Base-by-base conservation (phyloP, 2,329 filamentous ascomycete genomes). In the Arachnomyces sp. region DNA sequence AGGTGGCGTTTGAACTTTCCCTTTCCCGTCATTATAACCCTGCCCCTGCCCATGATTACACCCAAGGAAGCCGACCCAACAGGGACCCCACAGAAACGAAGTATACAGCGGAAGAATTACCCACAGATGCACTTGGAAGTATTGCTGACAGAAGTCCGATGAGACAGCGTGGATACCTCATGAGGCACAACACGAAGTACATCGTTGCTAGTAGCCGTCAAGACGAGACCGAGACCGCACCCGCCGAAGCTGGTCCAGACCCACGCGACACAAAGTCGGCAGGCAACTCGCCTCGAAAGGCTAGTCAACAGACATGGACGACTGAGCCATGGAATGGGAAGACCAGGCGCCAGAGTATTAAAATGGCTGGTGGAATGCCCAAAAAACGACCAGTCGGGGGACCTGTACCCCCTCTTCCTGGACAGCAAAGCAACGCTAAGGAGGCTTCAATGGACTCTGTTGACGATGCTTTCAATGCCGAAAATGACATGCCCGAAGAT, bases 151-250 rank as follows among this genome's bases (percentile, higher is more conserved):
- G 69, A 55, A 73, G 63, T 57, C 55, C 67, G 53, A 71, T 64
- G 51, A 73, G 73, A 79, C 84, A 95, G 89, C 89, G 93, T 70
- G 92, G 92, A 42, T 98, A 98, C 58, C 74, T 96, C 34, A 98
- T 96, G 90, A 81, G 92, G 55, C 90, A 98, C 55, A 98, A 96
- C 65, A 96, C 90, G 3, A 96, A 96, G 64, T 77, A 98, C 39
- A 87, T 98, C 37, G 80, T 94, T 36, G 92, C 92, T n/a, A 94
- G 82, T 59, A 80, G 73, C 57, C 73, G 75, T 34, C 82, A 83
- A 49, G 73, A 82, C 46, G 82, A 60, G 80, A 63, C 49, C 50
- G 51, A 20, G 55, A 48, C 36, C 51, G 50, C 25, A 56, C 51
- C 25, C 25, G 55, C 57, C 1, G 49, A 55, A 12, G 43, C 53